phyloP scores from a whole-genome alignment of 768 basidiomycete genomes.

The Mycena alexandri region DNA sequence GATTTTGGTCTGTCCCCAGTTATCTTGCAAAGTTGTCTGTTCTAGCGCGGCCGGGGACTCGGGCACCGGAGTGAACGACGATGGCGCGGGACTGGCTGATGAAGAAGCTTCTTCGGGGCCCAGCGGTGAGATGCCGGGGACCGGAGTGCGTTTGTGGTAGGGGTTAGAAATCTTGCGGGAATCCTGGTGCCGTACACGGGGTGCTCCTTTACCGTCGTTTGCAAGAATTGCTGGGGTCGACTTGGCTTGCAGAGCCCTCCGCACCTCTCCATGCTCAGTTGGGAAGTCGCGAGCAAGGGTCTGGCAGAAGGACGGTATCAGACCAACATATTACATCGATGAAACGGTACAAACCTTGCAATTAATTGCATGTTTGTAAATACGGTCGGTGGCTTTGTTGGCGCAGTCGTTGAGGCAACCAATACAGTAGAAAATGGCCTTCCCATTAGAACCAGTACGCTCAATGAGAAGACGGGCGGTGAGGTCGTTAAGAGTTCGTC shows the following conservation, averaged over 20 bases:
- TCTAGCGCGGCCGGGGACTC: not conserved
- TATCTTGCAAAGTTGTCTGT: constrained; percentile 9
- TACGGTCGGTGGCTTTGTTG: constrained; percentile 11
- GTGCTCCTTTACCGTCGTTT: constrained; percentile 13
- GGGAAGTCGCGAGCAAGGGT: constrained; percentile 11
- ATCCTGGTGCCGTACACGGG: not conserved
- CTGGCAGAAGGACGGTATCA: not conserved
- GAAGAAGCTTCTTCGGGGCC: not conserved
- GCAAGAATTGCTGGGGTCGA: not conserved
- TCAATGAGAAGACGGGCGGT: constrained; percentile 9
- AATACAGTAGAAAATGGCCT: not conserved
- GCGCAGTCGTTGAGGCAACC: not conserved
- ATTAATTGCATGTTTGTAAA: constrained; percentile 1
- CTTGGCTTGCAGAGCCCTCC: not conserved
- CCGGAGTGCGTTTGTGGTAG: constrained; percentile 1
- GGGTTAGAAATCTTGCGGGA: not conserved
- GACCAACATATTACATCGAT: not conserved
- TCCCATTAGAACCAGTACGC: not conserved
- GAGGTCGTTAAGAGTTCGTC: constrained; percentile 5
- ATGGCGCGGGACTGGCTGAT: not conserved
- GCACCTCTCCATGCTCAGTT: not conserved
- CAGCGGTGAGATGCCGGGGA: not conserved
- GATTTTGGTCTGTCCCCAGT: constrained; percentile 14
- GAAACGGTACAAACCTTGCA: constrained; percentile 4
- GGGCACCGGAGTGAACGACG: not conserved